Base-by-base conservation (phyloP, 208 protist species). In the Naegleria gruberi region DNA sequence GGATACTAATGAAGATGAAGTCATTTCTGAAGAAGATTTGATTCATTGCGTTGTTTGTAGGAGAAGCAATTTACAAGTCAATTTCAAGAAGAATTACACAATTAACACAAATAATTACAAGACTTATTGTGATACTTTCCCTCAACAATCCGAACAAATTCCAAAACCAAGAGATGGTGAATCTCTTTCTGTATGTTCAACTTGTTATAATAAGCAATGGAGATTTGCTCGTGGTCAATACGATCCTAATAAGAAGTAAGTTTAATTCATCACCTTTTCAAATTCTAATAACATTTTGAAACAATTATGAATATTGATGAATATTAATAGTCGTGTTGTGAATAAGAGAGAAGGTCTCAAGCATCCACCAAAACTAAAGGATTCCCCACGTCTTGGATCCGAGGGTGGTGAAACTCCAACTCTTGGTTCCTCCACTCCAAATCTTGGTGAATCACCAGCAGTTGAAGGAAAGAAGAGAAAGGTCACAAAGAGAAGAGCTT, bases 51-150 rank as follows among this genome's bases (percentile, higher is more conserved):
- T 37, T 77, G 65, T 77, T 77, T 77, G 65, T 77, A 77, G n/a
- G 30, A 77, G 65, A 77, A 37, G 30, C 30, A 77, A 77, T 26
- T n/a, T 77, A 0, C 65, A 77, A 77, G 65, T 77, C 17, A 77
- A 77, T 26, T 77, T 77, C n/a, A 77, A 77, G 65, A 77, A 77
- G 65, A 77, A 77, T 77, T 77, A 77, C 34, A 77, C 65, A 2
- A 77, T 77, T 77, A 77, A 77, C 8, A 77, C 65, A 37, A n/a
- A 26, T 77, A 77, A 77, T 37, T 77, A 77, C 30, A 77, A 30
- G 30, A 77, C 65, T 8, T 77, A 77, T 37, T 77, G 65, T 37
- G 30, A 77, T 5, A 77, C 65, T 37, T 77, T 77, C 26, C 65
- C 65, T 37, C 51, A 65, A 19, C 51, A 65, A 65, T 7, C 30